Percentiles rank a stretch among this genome's conserved stretches.
These are phyloP conservation scores for Plenodomus tracheiphilus DNA, from an alignment of 2,329 filamentous ascomycete genomes.

Conservation along the genomic window DNA sequence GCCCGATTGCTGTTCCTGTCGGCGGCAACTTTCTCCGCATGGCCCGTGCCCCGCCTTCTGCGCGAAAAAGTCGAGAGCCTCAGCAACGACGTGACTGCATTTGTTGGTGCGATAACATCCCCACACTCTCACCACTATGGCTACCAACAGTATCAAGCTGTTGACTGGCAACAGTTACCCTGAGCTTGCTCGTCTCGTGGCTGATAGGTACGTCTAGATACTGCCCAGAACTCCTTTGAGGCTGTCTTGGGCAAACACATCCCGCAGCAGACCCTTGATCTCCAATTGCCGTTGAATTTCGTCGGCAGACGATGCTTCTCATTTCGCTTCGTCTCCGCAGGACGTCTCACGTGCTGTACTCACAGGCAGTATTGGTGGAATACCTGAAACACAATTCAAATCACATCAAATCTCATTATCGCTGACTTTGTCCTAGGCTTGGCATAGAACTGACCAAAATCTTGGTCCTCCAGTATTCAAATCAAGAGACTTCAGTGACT, in stretches of 20 bases:
- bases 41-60: slow-evolving; percentile 20
- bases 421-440: slow-evolving; percentile 56
- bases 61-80: slow-evolving; percentile 26
- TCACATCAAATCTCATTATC: background rate
- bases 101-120: slow-evolving; percentile 23
- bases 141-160: slow-evolving; percentile 74
- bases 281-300: background rate
- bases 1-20: slow-evolving; percentile 1
- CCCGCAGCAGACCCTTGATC: background rate
- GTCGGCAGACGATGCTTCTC: background rate
- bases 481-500: slow-evolving; percentile 86
- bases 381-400: background rate
- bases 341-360: background rate
- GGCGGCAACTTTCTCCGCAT: slow-evolving; percentile 24
- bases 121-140: slow-evolving; percentile 53
- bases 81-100: slow-evolving; percentile 11
- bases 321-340: background rate
- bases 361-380: background rate
- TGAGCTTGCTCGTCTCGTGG: slow-evolving; percentile 69
- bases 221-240: slow-evolving; percentile 4
- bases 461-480: slow-evolving; percentile 81
- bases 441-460: slow-evolving; percentile 79
- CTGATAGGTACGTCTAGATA: slow-evolving; percentile 60
- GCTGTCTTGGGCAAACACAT: slow-evolving; percentile 14
- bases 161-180: slow-evolving; percentile 77